phyloP scores from a whole-genome alignment of 2,329 filamentous ascomycete species.

The Camillea tinctor region DNA sequence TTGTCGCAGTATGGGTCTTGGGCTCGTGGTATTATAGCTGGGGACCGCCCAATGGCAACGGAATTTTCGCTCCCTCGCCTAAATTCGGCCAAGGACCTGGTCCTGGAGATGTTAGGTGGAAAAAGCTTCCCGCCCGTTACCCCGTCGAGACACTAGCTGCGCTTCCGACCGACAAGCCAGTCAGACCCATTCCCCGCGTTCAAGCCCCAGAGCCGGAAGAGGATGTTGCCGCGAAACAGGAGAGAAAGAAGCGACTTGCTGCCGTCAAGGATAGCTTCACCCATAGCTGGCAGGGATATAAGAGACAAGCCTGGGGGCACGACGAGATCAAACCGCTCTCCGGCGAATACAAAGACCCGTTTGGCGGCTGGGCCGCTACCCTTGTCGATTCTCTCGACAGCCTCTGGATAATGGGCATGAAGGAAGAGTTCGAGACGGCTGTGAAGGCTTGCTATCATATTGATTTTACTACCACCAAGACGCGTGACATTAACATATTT shows the following conservation, averaged over 20 bases:
- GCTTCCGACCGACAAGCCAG: constrained; percentile 38
- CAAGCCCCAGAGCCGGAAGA: constrained; percentile 53
- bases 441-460: constrained; percentile 56
- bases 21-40: constrained; percentile 34
- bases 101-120: constrained; percentile 26
- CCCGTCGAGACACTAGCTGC: constrained; percentile 31
- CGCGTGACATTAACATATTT: constrained; percentile 60
- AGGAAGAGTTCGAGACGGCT: constrained; percentile 63
- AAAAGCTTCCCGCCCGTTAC: constrained; percentile 36
- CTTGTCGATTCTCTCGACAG: constrained; percentile 67
- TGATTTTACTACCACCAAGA: constrained; percentile 57
- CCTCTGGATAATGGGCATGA: constrained; percentile 71
- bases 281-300: constrained; percentile 61
- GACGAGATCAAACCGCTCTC: constrained; percentile 62
- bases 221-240: constrained; percentile 31
- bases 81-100: constrained; percentile 4
- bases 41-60: constrained; percentile 11
- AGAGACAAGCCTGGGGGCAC: constrained; percentile 59
- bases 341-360: constrained; percentile 52
- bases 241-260: constrained; percentile 38
- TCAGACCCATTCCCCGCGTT: constrained; percentile 59
- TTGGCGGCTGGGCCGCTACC: constrained; percentile 67
- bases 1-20: constrained; percentile 30
- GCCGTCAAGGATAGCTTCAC: constrained; percentile 51
- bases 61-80: constrained; percentile 9